Base-by-base conservation (phyloP, 192 early-diverging fungal species). In the Mycoemilia scoparia region DNA sequence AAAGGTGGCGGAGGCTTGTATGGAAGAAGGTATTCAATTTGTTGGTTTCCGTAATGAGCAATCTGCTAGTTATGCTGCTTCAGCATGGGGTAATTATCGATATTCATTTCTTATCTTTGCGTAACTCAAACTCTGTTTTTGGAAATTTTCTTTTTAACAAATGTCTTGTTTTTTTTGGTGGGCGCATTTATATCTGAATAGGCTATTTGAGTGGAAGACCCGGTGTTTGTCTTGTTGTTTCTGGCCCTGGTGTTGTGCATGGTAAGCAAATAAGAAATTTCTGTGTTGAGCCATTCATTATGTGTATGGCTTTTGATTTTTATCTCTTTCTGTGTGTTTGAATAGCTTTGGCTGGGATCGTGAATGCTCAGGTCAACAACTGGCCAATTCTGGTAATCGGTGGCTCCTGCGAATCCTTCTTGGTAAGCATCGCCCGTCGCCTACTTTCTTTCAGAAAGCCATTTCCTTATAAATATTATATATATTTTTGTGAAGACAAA, bases 11-110 rank as follows among this genome's bases (percentile, higher is more conserved):
- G 78, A 81, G n/a, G 76, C 78, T 16, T 70, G 71, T 30, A 68
- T 64, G 29, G 64, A 64, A 11, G 61, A 59, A 28, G 76, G 76
- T 26, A 79, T 82, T 13, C 51, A 45, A 36, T 82, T 76, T 40
- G 56, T 79, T 42, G 68, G 66, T 8, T 77, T 82, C 49, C 65
- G 76, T 36, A 79, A 82, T 54, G 78, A 79, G 40, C 77, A 79
- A 59, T 75, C 77, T 5, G 73, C 74, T 34, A 67, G 66, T 44
- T 77, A 77, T 44, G 77, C 75, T 19, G 77, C 75, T 10, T 66
- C 71, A 8, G 70, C 60, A 5, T 71, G 56, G 56, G 66, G n/a
- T n/a, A n/a, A n/a, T n/a, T n/a, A n/a, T n/a, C n/a, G n/a, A n/a
- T n/a, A n/a, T n/a, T n/a, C n/a, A n/a, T n/a, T n/a, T n/a, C n/a